phyloP scores from a whole-genome alignment of 2,329 filamentous ascomycete species.

The Epichloe bromicola region DNA sequence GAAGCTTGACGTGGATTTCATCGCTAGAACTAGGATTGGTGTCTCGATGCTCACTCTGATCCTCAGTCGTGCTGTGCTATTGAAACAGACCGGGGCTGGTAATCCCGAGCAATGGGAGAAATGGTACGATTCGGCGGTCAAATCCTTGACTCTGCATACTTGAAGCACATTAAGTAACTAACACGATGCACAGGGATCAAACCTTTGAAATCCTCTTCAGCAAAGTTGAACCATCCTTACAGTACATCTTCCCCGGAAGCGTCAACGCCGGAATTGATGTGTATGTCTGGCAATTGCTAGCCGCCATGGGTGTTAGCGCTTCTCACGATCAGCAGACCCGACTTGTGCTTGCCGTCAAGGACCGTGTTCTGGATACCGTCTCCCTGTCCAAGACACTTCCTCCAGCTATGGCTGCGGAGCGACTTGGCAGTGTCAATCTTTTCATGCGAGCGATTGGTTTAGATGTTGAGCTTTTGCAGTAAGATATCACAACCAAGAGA shows the following conservation, averaged over 20 bases:
- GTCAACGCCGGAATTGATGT: constrained; percentile 85
- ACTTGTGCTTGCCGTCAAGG: constrained; percentile 90
- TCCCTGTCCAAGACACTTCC: constrained; percentile 79
- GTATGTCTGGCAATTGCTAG: constrained; percentile 96
- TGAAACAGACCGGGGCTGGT: constrained; percentile 66
- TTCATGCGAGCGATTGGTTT: constrained; percentile 99
- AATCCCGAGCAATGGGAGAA: constrained; percentile 65
- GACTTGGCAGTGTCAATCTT: constrained; percentile 84
- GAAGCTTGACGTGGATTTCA: constrained; percentile 69
- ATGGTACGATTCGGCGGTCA: constrained; percentile 43
- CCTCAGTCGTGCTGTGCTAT: constrained; percentile 81
- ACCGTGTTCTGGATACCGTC: constrained; percentile 94
- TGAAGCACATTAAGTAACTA: constrained; percentile 11
- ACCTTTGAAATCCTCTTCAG: constrained; percentile 85
- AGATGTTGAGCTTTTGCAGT: constrained; percentile 65
- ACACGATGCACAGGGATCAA: constrained; percentile 41
- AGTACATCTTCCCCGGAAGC: constrained; percentile 80
- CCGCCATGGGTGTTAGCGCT: constrained; percentile 85
- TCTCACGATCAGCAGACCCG: constrained; percentile 91
- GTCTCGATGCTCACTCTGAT: constrained; percentile 87
- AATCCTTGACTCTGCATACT: not conserved
- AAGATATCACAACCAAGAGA: constrained; percentile 7
- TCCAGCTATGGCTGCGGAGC: constrained; percentile 68
- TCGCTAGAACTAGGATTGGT: constrained; percentile 78
- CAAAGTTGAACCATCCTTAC: constrained; percentile 68